A percentile compares a stretch with the other conserved stretches of the same genome.
Conservation (phyloP, 495 filamentous ascomycete genomes). For the Hypoxylon perforatum region DNA sequence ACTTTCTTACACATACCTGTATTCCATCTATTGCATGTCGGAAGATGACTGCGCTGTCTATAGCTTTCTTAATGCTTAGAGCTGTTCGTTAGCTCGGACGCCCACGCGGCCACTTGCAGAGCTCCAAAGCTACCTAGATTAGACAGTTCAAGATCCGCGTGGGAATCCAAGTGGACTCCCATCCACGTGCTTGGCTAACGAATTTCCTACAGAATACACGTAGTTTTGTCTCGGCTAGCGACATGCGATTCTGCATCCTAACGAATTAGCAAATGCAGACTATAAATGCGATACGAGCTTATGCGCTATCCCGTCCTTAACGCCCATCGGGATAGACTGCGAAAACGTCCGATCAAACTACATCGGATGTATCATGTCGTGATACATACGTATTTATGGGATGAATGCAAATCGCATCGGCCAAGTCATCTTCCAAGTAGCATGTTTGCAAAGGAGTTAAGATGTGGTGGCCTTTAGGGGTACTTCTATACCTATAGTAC, state of each 20-base stretch:
- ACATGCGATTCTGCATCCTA: constrained; percentile 13
- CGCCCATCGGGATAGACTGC: constrained; percentile 6
- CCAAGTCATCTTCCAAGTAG: not conserved
- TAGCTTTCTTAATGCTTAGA: constrained; percentile 6
- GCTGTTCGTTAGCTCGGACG: constrained; percentile 5
- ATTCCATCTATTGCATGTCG: too few relatives aligned
- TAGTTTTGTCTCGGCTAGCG: constrained; percentile 30
- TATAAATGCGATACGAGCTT: constrained; percentile 9
- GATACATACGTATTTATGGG: not conserved
- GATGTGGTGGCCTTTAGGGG: constrained; percentile 8
- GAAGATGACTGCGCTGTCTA: not conserved
- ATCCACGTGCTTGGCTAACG: constrained; percentile 32
- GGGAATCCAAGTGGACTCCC: constrained; percentile 14
- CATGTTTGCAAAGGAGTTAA: not conserved
- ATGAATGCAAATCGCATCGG: not conserved
- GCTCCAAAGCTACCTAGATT: not conserved
- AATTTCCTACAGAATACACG: constrained; percentile 28
- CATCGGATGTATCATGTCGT: not conserved
- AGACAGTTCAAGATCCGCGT: constrained; percentile 18
- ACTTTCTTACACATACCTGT: not conserved
- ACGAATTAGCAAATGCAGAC: not conserved
- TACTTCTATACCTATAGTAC: constrained; percentile 28
- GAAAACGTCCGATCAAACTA: not conserved
- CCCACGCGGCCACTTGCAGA: constrained; percentile 17
- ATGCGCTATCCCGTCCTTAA: constrained; percentile 28